Base-by-base conservation (phyloP, 306 rosid species). In the Malus fusca region DNA sequence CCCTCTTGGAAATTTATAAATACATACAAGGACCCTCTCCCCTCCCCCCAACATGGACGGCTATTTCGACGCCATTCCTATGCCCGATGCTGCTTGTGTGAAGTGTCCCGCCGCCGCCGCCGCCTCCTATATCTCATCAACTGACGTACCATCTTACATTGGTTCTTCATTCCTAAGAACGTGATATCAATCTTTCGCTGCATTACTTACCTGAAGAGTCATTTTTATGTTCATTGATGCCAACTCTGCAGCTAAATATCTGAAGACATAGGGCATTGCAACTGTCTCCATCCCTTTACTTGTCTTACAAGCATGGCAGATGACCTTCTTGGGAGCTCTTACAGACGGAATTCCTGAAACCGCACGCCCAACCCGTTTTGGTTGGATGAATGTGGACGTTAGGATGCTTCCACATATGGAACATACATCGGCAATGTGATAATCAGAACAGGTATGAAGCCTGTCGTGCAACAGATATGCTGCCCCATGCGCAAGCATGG, bases 401-500 rank as follows among this genome's bases (percentile, higher is more conserved):
- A 95, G 96, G 80, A 95, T 76, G 85, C 92, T 88, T 67, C 97
- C 97, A 73, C 99, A 95, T 8, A 90, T 75, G 42, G 96, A 84
- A 81, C 97, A 95, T 23, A 95, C 93, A 66, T 95, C 97, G 19
- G 97, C 99, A 63, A 95, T 82, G 83, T 95, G 97, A 86, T 89
- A 80, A 80, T 95, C 99, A 18, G 99, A 95, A 81, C 97, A 89
- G 9, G 97, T 89, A 73, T 95, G 99, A 65, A 92, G 87, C 77
- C 99, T 88, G 58, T 95, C 99, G 21, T 95, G 99, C 62, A 95
- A 77, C 75, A 92, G 83, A 79, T 95, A 95, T 10, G 99, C 90
- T 25, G 97, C 97, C 46, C 97, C 97, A n/a, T 95, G 99, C 8
- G 99, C 99, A 64, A 95, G 99, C 83, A 95, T 76, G 18, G 97